Base-by-base conservation (phyloP, 1,284 basidiomycete species). In the Meira nashicola region DNA sequence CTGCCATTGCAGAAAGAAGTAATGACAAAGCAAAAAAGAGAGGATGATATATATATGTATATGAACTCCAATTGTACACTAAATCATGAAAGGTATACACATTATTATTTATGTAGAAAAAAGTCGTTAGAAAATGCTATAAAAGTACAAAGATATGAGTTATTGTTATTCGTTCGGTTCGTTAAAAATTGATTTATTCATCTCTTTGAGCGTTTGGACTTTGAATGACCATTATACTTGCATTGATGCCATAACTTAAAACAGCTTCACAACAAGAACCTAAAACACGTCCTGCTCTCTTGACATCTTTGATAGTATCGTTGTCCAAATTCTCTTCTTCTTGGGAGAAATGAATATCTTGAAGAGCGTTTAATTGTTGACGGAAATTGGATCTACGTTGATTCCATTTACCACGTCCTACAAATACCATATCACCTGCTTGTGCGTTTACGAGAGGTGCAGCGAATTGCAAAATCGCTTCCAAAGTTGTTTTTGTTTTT, bases 351-450 rank as follows among this genome's bases (percentile, higher is more conserved):
- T 39, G 38, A 12, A 54, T 52, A 39, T 54, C 28, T 33, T 33
- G 28, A 64, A 69, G 63, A 7, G 19, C 38, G 14, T 63, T 65
- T 25, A 62, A 59, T 38, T 67, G 62, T 7, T 33, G 17, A 4
- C 67, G 50, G 49, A 69, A 69, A 21, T 60, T 47, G 17, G 57
- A 58, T 2, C 62, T 58, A 10, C 67, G 51, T 40, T 69, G 67
- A 39, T 55, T 59, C 50, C 63, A 54, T 25, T 70, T 70, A 7
- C 68, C 68, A 23, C 66, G 47, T 2, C 68, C 68, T 38, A 70
- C 41, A 6, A 70, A 39, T 12, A 70, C 41, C 61, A 70, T 57
- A 39, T 70, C 68, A 23, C 41, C 48, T 10, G 49, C 55, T 39
- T 54, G 54, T 21, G 65, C 61, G 2, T 62, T 39, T 10, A 69